Evolutionary conservation across 2,329 filamentous ascomycete species (phyloP), one percentile per base, ranked within the genome.

Genomic region (Penicillium sp.): DNA sequence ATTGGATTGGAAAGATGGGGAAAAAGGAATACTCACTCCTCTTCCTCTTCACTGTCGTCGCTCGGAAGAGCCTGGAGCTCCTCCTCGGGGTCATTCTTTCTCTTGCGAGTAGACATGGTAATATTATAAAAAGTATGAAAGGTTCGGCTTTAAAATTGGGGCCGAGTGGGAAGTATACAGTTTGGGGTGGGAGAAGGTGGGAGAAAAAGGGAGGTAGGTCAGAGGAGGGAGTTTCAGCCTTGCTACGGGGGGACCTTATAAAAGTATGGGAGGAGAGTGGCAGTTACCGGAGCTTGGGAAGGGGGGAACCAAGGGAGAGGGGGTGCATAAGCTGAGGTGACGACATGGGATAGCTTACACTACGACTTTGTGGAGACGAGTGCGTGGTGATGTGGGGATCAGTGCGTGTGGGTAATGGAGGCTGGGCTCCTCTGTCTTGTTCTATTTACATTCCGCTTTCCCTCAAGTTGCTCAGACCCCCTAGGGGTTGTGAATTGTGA

Each of bases 11-110:
- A 33, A 37, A 16, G 39, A 29, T 24, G 33, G 37, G 8, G 52
- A 47, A 26, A 22, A 44, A 24, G 54, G 51, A 52, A 27, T n/a
- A 69, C 74, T 74, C 70, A 79, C 77, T 81, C 79, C 66, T 80
- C 79, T 72, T 81, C 79, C 56, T 79, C 79, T 58, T 79, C 78
- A 31, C 79, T 78, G 46, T 80, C 79, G 45, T 80, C 77, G 11
- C 79, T 80, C 52, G 79, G 79, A 39, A 81, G 74, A 33, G 76
- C 75, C 56, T 78, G 74, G 5, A 82, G 73, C 62, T 79, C 78
- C 37, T 80, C 79, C 50, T 79, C 77, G 21, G 77, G 71, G 29
- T 81, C 78, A 59, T 77, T 76, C 72, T 79, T 78, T 75, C 81
- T 79, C 66, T 79, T 79, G 68, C 79, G 76, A 63, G 79, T 79